Base-by-base conservation (phyloP, 2,329 filamentous ascomycete species). In the Furcasterigmium sp. region DNA sequence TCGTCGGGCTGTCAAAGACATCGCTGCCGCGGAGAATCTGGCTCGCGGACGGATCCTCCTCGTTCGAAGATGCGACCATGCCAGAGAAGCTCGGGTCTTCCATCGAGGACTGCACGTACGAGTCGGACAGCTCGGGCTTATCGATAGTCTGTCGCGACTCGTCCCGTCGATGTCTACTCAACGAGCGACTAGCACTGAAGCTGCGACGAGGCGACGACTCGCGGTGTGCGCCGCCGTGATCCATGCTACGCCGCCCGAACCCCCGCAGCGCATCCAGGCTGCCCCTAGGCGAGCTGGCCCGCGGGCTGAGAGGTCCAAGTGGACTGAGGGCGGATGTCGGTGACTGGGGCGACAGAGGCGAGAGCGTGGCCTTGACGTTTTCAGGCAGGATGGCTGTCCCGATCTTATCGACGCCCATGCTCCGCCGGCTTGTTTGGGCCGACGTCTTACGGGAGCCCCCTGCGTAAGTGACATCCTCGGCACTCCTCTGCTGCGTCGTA, bases 11-110 rank as follows among this genome's bases (percentile, higher is more conserved):
- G 51, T 86, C 82, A 56, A 98, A 97, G 8, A 96, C 85, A 53
- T 93, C 88, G 53, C 90, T 96, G 26, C 87, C 82, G 42, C 80
- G 78, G 8, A 98, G 68, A 29, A 97, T 96, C 62, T 95, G 90
- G 59, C 91, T 97, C 3, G 87, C 91, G 4, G 91, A 94, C 38
- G 85, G 83, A 45, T 91, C 87, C 34, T 91, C 85, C 17, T 41
- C 39, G 42, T 77, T 79, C 1, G 80, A 82, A 4, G 85, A 87
- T 4, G 82, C 73, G 2, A 84, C 73, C 25, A 84, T 69, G 3
- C 82, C 87, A 1, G 86, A 91, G 44, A 85, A 63, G 56, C 83
- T 88, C 1, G 82, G 84, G 36, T 85, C 86, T 41, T 87, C 87
- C 76, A 56, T 84, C 74, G 47, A 84, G 54, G 30, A 89, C 53